These are phyloP conservation scores for Ceratobasidium sp. DNA, from an alignment of 1,284 basidiomycete genomes.

Conservation along the genomic window DNA sequence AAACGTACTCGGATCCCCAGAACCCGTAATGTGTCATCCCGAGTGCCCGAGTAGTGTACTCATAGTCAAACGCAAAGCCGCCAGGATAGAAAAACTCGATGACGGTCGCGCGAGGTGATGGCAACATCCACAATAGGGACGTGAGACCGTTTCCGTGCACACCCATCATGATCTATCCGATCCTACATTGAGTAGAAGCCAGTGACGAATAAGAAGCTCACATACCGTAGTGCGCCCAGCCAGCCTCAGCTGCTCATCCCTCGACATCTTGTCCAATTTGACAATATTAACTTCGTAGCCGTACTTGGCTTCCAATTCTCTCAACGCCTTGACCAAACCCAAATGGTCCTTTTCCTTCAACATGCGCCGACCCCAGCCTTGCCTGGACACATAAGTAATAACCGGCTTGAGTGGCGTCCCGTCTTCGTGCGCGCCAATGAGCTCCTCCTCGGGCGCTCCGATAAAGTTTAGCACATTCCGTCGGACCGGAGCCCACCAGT, in stretches of 20 bases:
- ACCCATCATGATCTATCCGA: constrained; percentile 69
- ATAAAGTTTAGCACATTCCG: constrained; percentile 39
- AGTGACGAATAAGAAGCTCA: constrained; percentile 22
- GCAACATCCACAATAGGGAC: constrained; percentile 78
- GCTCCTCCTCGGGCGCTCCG: constrained; percentile 32
- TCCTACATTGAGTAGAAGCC: background rate
- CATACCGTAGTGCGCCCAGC: constrained; percentile 82
- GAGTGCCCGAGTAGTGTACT: constrained; percentile 73
- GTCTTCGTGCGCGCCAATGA: constrained; percentile 56
- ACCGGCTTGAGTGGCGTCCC: constrained; percentile 55
- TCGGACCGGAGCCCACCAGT: constrained; percentile 49
- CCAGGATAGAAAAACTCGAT: constrained; percentile 82
- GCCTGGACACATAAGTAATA: constrained; percentile 87
- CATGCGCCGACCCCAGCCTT: constrained; percentile 81
- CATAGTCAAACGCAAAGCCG: constrained; percentile 83
- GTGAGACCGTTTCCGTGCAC: constrained; percentile 85
- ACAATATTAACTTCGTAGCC: constrained; percentile 88
- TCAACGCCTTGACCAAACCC: constrained; percentile 52
- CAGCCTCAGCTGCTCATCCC: constrained; percentile 77
- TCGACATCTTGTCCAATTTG: constrained; percentile 77
- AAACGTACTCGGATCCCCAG: constrained; percentile 76
- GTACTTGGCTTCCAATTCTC: constrained; percentile 69
- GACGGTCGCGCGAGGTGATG: constrained; percentile 68
- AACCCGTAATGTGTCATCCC: constrained; percentile 78
- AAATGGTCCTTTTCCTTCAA: constrained; percentile 52